phyloP scores from a whole-genome alignment of 148 eudicot species.

The Diospyros lotus region DNA sequence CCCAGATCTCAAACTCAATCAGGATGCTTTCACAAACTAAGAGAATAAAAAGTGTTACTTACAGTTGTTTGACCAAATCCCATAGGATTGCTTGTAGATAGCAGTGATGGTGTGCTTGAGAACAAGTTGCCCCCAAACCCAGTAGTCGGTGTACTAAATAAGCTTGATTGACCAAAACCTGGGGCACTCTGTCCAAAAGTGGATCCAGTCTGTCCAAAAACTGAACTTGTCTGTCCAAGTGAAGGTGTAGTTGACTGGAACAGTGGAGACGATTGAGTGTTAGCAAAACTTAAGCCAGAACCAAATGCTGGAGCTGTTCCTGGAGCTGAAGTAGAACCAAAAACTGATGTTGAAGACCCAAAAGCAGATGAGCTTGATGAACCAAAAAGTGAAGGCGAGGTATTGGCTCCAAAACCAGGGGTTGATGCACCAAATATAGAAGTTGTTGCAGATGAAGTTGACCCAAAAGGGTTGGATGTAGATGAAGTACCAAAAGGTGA shows the following conservation, averaged over 20 bases:
- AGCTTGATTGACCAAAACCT: slow-evolving; percentile 48
- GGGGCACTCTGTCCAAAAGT: slow-evolving; percentile 52
- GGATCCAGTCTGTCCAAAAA: slow-evolving; percentile 62
- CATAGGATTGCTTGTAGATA: slow-evolving; percentile 36
- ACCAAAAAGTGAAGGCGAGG: slow-evolving; percentile 62
- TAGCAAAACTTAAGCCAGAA: slow-evolving; percentile 56
- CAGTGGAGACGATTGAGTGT: slow-evolving; percentile 61
- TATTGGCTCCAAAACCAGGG: slow-evolving; percentile 54
- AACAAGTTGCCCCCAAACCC: slow-evolving; percentile 60
- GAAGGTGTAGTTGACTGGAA: slow-evolving; percentile 76
- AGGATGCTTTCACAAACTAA: slow-evolving; percentile 2
- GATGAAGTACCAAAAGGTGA: slow-evolving; percentile 55
- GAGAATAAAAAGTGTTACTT: slow-evolving; percentile 24
- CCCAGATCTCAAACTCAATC: background rate
- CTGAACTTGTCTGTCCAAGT: slow-evolving; percentile 59
- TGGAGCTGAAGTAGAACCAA: slow-evolving; percentile 53
- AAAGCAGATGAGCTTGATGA: slow-evolving; percentile 53
- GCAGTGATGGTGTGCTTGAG: slow-evolving; percentile 45
- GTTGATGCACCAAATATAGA: slow-evolving; percentile 55
- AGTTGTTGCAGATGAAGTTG: slow-evolving; percentile 54
- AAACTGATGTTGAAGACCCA: slow-evolving; percentile 54
- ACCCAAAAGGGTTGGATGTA: slow-evolving; percentile 56
- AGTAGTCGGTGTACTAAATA: slow-evolving; percentile 46
- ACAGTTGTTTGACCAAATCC: slow-evolving; percentile 72
- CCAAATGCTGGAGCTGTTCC: slow-evolving; percentile 54